A percentile compares a stretch with the other conserved stretches of the same genome.
Evolutionary conservation across 1,139 yeast species (phyloP).

Genomic region (Pichia sp.): DNA sequence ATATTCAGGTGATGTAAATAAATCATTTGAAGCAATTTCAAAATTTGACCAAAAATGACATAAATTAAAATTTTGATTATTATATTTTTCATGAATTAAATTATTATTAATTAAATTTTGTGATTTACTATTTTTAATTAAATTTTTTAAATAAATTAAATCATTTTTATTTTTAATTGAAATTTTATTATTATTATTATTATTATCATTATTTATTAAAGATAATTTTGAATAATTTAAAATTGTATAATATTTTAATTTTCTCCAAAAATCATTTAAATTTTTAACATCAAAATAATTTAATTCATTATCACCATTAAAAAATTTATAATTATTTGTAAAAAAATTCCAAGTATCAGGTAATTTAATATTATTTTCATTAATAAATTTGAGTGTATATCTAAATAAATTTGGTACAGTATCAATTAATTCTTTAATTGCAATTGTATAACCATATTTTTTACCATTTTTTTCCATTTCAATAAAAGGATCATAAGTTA

Average conservation of each 20-base stretch:
- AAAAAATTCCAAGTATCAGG: constrained; percentile 58
- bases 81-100: constrained; percentile 45
- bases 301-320: constrained; percentile 25
- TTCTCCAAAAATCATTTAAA: constrained; percentile 18
- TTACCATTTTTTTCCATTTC: constrained; percentile 69
- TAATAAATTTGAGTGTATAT: constrained; percentile 59
- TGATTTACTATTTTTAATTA: constrained; percentile 29
- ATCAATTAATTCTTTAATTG: constrained; percentile 65
- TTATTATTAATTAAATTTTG: constrained; percentile 34
- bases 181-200: neutral
- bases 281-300: constrained; percentile 26
- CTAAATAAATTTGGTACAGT: constrained; percentile 79
- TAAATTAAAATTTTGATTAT: constrained; percentile 51
- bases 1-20: constrained; percentile 61
- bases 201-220: no score
- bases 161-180: constrained; percentile 10
- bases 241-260: constrained; percentile 19
- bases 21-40: constrained; percentile 76
- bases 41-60: constrained; percentile 95
- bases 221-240: constrained; percentile 19
- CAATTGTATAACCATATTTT: constrained; percentile 76
- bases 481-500: constrained; percentile 82
- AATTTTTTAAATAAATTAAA: constrained; percentile 26
- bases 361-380: constrained; percentile 35
- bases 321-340: constrained; percentile 29